A percentile compares a stretch with the other conserved stretches of the same genome.
Evolutionary conservation across 805 yeast species (phyloP).

Genomic region (Candida rishiriensis): DNA sequence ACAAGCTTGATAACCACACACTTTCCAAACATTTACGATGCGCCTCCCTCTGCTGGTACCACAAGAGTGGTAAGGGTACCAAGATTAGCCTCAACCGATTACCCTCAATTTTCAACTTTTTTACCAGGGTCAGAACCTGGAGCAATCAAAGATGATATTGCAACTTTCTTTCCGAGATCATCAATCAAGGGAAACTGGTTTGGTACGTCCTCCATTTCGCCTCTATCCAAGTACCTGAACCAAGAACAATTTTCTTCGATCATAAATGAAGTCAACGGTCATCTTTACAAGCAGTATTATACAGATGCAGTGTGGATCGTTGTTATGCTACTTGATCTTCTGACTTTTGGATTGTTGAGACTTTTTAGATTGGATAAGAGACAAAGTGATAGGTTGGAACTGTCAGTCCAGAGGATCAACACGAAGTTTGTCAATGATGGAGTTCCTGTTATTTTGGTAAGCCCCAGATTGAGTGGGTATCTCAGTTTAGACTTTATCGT

Average conservation of each 20-base stretch:
- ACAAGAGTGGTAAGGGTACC: conserved; percentile 69
- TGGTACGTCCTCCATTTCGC: conserved; percentile 53
- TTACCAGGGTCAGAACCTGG: conserved; percentile 65
- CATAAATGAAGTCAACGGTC: conserved; percentile 40
- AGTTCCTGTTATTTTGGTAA: conserved; percentile 36
- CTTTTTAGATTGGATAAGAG: conserved; percentile 31
- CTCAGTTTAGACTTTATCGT: conserved; percentile 54
- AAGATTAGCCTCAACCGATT: conserved; percentile 37
- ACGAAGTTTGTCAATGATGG: conserved; percentile 12
- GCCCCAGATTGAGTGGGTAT: conserved; percentile 51
- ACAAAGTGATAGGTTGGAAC: conserved; percentile 38
- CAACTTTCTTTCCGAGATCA: conserved; percentile 35
- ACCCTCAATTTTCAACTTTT: conserved; percentile 52
- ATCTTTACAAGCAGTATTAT: conserved; percentile 36
- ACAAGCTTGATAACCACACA: conserved; percentile 54
- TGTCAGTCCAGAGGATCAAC: conserved; percentile 34
- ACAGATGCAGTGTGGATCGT: conserved; percentile 36
- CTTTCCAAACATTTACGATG: conserved; percentile 53
- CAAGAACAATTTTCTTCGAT: conserved; percentile 38
- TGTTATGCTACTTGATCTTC: conserved; percentile 35
- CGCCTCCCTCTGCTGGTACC: conserved; percentile 32
- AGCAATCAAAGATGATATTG: conserved; percentile 35
- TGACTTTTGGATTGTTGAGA: conserved; percentile 39
- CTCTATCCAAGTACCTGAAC: conserved; percentile 36
- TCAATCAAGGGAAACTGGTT: conserved; percentile 37